Base-by-base conservation (phyloP, 2,329 filamentous ascomycete species). In the Myriosclerotinia duriaeana region DNA sequence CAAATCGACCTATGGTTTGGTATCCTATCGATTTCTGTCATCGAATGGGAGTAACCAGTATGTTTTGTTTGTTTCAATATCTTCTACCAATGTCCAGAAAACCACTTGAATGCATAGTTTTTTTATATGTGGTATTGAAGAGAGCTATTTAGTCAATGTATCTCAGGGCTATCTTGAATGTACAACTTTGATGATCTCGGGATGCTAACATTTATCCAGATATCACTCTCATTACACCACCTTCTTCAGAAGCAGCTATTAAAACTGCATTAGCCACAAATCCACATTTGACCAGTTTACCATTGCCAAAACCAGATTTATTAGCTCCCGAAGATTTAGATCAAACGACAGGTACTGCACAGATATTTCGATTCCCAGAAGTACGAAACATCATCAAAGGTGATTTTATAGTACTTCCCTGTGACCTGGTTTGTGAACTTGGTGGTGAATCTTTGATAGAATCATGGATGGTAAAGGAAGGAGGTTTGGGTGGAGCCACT, bases 331-430 rank as follows among this genome's bases (percentile, higher is more conserved):
- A 83, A 72, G 88, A 85, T 53, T 82, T 97, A 44, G 88, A 91
- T 60, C 87, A 93, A 74, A 95, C 91, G 68, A 96, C 90, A 0
- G 93, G 93, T 62, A 98, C 95, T 8, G 93, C 92, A 9, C 90
- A 97, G 74, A 87, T 98, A 26, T 85, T 99, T 63, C 87, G 93
- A 12, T 83, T 97, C 11, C 89, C 91, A 0, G 91, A 97, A 76
- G 87, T 98, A 54, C 88, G 90, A 75, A 82, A 83, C n/a, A 83
- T 87, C 9, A 87, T 99, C 72, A 92, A 86, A 64, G 87, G 88
- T 15, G 92, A 99, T 78, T 98, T 99, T 75, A 81, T 97, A 36
- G 86, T 98, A 3, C 82, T 99, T 5, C 94, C 95, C 0, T 99
- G 95, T 78, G 95, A 99, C 77, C 82, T 99, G 8, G 88, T 99